These are phyloP conservation scores for Calocybe gangraenosa DNA, from an alignment of 768 basidiomycete genomes.

Conservation along the genomic window DNA sequence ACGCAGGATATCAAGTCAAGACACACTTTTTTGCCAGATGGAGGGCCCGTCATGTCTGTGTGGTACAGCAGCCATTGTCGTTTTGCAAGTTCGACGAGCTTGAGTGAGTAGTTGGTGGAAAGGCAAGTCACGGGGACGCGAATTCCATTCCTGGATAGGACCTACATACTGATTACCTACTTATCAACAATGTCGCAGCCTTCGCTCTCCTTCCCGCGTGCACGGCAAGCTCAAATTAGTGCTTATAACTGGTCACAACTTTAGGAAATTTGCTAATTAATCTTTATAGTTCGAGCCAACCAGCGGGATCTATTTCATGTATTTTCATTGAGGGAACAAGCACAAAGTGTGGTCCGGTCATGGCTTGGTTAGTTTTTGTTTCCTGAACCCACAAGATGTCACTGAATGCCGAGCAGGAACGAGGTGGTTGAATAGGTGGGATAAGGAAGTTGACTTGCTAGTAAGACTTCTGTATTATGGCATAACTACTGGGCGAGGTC, in stretches of 20 bases:
- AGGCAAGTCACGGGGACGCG: constrained; percentile 13
- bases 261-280: constrained; percentile 11
- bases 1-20: not conserved
- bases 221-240: constrained; percentile 89
- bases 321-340: constrained; percentile 68
- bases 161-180: too few relatives aligned
- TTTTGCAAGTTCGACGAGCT: constrained; percentile 5
- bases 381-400: not conserved
- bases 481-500: constrained; percentile 73
- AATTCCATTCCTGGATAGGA: not conserved
- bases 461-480: constrained; percentile 71
- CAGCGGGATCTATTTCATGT: constrained; percentile 82
- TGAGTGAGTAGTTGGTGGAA: constrained; percentile 5
- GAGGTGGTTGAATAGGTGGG: constrained; percentile 75
- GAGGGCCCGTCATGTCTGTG: constrained; percentile 49
- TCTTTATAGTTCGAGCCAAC: constrained; percentile 67
- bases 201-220: constrained; percentile 57
- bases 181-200: constrained; percentile 11
- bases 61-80: constrained; percentile 20
- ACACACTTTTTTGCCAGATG: constrained; percentile 74
- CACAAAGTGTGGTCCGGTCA: constrained; percentile 67
- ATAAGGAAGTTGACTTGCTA: constrained; percentile 70
- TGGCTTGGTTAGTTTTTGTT: constrained; percentile 59
- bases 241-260: constrained; percentile 20
- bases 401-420: constrained; percentile 49